Evolutionary conservation across 805 yeast genomes (phyloP), one percentile per base, ranked within the genome.

Genomic region (Kodamaea sagamina): DNA sequence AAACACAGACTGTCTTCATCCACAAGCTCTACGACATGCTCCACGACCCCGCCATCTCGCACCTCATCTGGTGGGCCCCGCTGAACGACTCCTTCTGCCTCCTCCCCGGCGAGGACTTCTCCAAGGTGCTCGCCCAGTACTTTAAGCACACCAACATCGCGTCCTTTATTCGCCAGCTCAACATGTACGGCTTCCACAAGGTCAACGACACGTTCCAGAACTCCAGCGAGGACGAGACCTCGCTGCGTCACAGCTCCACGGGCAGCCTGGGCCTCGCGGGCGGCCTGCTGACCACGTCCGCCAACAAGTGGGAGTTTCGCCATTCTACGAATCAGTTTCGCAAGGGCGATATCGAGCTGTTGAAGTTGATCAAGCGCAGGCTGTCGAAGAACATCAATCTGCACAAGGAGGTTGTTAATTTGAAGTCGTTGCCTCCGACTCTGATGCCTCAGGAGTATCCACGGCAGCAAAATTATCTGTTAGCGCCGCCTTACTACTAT

Each of bases 11-110:
- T 36, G 75, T 57, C 42, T 92, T 92, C 67, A 86, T 90, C 47
- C 96, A 90, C 65, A 92, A 92, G 60, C 76, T 92, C 18, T 90
- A 87, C 71, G 81, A 84, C 49, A 92, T 92, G 95, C 75, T 92
- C 38, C 95, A 90, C 54, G 97, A 92, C 58, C 69, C 71, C 2
- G 64, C 77, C 21, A 68, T 92, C 25, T 68, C 77, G 44, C 93
- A 85, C 57, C 72, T 92, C 28, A 92, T 92, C 17, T 83, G 92
- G 82, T 92, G 98, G 97, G 65, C 88, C 1, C 72, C 78, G 8
- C 56, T 80, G 8, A 78, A 78, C 47, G 86, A 82, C 49, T 79
- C 90, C 4, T 93, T 93, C 54, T 77, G 81, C 43, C 79, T 92
- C n/a, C 66, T 78, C 4, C 97, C 97, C 0, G 84, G 85, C 39